Evolutionary conservation across 2,329 filamentous ascomycete species (phyloP).

Genomic region (Trichoderma sp.): DNA sequence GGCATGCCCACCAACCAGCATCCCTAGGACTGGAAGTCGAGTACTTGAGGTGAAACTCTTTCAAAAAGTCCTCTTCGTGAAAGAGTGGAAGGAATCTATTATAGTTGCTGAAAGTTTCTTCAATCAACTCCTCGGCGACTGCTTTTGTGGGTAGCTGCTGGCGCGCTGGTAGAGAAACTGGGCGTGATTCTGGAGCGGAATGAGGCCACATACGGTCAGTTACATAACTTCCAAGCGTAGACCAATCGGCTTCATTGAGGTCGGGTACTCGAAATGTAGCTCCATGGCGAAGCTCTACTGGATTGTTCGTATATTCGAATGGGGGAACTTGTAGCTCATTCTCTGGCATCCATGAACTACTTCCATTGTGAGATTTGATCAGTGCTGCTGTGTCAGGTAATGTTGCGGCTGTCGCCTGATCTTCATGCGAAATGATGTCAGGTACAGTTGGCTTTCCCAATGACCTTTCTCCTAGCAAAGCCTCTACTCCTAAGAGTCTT

Average conservation of each 20-base stretch:
- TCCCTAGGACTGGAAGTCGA: background rate
- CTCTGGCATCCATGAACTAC: background rate
- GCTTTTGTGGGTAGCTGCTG: background rate
- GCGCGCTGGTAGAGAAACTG: background rate
- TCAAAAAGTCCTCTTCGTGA: constrained; percentile 5
- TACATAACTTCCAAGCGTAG: background rate
- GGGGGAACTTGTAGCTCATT: background rate
- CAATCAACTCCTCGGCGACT: background rate
- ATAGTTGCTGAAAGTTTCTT: constrained; percentile 2
- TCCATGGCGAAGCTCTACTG: background rate
- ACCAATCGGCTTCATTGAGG: background rate
- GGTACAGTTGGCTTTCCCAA: background rate
- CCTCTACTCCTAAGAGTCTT: background rate
- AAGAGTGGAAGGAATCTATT: constrained; percentile 4
- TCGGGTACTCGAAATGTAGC: background rate
- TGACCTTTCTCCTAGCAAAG: background rate
- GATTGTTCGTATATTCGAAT: background rate
- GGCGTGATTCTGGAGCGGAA: background rate
- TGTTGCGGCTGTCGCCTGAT: background rate
- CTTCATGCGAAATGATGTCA: background rate
- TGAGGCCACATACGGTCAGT: background rate
- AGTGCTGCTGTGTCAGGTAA: background rate
- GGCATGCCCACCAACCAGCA: constrained; percentile 7
- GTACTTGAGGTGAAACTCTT: constrained; percentile 9
- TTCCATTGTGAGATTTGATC: background rate